Base-by-base conservation (phyloP, 2,329 filamentous ascomycete genomes). In the Botryotinia globosa region DNA sequence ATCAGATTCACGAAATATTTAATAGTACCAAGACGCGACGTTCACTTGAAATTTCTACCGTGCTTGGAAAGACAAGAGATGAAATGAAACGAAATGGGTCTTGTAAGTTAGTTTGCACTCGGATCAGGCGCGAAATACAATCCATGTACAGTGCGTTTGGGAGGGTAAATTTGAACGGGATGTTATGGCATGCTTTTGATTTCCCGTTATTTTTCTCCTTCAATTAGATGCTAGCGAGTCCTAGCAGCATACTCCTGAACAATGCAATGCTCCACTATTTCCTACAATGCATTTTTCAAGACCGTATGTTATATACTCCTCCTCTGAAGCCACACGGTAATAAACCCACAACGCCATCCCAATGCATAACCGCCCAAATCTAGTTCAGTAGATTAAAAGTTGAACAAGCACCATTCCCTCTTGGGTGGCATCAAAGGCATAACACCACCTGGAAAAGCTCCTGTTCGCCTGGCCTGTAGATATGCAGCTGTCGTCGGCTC, bases 371-470 rank as follows among this genome's bases (percentile, higher is more conserved):
- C 48, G 29, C 69, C 25, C 20, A 54, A 34, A 34, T 39, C 34
- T 66, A 65, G 32, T 20, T 56, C 56, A 58, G 7, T 39, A 39
- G 37, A n/a, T 56, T 81, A 94, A 78, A 95, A 90, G 79, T 93
- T 89, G 87, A 91, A 95, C 42, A 84, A 82, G 76, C 89, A 90
- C 85, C 90, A 95, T 79, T 95, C 93, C 74, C 89, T 86, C 81
- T 90, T 90, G 0, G 94, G 94, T 32, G 94, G 93, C 63, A 94
- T 83, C 77, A 91, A 86, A 0, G 94, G 94, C 83, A 97, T 91
- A 10, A 90, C 78, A 0, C 90, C 91, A 51, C 89, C 89, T 59
- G 87, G 85, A 81, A 97, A 97, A 45, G 81, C 82, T 0, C 93
- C 93, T 32, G 87, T 88, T 75, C 88, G 85, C 63, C 86, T 84